Percentiles rank a stretch among this genome's conserved stretches.
phyloP scores from a whole-genome alignment of 768 basidiomycete species.

The Leccinum sublutescens region DNA sequence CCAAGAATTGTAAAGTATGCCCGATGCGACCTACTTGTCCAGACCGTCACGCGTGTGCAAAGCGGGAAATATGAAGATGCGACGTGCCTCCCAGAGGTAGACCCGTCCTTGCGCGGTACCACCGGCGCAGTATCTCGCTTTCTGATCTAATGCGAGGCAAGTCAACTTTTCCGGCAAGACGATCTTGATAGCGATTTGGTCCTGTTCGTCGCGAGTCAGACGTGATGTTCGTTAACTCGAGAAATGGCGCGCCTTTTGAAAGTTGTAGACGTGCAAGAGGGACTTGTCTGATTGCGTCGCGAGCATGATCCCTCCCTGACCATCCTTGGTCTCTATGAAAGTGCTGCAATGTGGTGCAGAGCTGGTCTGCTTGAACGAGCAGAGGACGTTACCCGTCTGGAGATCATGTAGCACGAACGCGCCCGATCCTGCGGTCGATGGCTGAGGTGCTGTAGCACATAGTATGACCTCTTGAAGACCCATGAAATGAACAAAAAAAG shows the following conservation, averaged over 20 bases:
- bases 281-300: slow-evolving; percentile 88
- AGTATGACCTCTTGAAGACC: slow-evolving; percentile 67
- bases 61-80: neutral
- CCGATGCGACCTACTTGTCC: slow-evolving; percentile 72
- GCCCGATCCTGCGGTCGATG: slow-evolving; percentile 50
- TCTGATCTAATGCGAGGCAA: slow-evolving; percentile 71
- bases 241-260: slow-evolving; percentile 74
- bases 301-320: slow-evolving; percentile 80
- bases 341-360: slow-evolving; percentile 65
- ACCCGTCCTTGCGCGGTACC: slow-evolving; percentile 87
- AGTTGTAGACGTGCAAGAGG: slow-evolving; percentile 85
- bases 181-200: slow-evolving; percentile 84
- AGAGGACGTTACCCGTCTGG: slow-evolving; percentile 67
- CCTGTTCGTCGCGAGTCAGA: slow-evolving; percentile 44
- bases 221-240: neutral
- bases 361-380: slow-evolving; percentile 88
- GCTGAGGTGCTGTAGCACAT: slow-evolving; percentile 54
- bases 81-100: slow-evolving; percentile 92
- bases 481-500: slow-evolving; percentile 31
- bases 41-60: slow-evolving; percentile 20
- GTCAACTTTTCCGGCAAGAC: slow-evolving; percentile 88
- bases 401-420: slow-evolving; percentile 79
- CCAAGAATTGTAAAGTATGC: slow-evolving; percentile 88
- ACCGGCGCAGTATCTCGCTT: slow-evolving; percentile 78
- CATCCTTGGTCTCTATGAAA: slow-evolving; percentile 61